Conservation (phyloP, 345 rosid genomes). For the Lepidium didymum region DNA sequence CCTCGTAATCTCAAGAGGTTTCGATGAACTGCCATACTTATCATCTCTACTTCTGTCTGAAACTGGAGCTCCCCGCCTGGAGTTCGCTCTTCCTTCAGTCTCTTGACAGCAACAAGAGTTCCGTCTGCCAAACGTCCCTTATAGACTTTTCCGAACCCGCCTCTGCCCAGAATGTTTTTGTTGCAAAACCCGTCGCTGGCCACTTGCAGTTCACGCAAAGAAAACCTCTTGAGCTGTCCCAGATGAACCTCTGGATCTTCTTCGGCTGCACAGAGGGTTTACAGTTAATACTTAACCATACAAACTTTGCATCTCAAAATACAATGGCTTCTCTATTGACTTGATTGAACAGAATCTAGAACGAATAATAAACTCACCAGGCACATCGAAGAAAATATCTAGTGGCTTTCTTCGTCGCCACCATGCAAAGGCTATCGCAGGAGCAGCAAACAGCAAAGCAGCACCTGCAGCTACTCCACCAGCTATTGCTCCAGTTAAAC, state of each 20-base stretch:
- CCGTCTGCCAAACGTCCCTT: slow-evolving; percentile 94
- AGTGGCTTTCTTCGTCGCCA: slow-evolving; percentile 91
- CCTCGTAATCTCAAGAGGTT: slow-evolving; percentile 88
- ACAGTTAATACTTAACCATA: neutral
- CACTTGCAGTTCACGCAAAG: slow-evolving; percentile 88
- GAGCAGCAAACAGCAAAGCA: slow-evolving; percentile 93
- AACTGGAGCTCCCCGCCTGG: slow-evolving; percentile 98
- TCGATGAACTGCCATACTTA: slow-evolving; percentile 98
- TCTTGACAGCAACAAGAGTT: slow-evolving; percentile 85
- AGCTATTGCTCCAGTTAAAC: slow-evolving; percentile 91
- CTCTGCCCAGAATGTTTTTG: slow-evolving; percentile 90
- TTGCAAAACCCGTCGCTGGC: slow-evolving; percentile 92
- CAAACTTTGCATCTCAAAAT: neutral
- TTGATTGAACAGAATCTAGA: neutral
- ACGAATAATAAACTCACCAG: slow-evolving; percentile 45
- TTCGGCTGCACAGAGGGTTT: slow-evolving; percentile 54
- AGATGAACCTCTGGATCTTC: slow-evolving; percentile 98
- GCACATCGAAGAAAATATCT: slow-evolving; percentile 91
- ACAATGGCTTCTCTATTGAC: neutral
- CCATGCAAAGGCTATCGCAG: slow-evolving; percentile 96
- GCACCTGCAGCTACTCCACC: slow-evolving; percentile 99
- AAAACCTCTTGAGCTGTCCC: slow-evolving; percentile 95
- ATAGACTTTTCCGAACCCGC: slow-evolving; percentile 97
- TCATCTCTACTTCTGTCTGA: slow-evolving; percentile 99
- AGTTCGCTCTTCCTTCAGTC: slow-evolving; percentile 94